These are phyloP conservation scores for Physocladia obscura DNA, from an alignment of 192 early-diverging fungal genomes.

Conservation along the genomic window DNA sequence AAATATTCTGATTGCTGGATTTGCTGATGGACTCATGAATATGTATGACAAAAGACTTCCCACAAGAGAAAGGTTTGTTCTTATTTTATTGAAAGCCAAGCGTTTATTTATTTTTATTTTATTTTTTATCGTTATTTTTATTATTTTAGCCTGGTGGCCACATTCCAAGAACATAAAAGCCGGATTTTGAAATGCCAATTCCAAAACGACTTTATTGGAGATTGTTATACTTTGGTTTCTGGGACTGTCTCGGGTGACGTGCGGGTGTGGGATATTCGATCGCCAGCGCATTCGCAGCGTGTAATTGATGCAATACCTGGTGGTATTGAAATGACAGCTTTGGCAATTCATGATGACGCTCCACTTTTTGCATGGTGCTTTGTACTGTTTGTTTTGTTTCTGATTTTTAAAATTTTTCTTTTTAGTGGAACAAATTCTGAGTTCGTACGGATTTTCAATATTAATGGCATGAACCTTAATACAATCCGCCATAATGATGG, in stretches of 20 bases:
- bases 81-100: background rate
- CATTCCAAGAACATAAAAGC: slow-evolving; percentile 62
- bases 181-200: slow-evolving; percentile 46
- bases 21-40: slow-evolving; percentile 69
- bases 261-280: slow-evolving; percentile 42
- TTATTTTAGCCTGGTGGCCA: slow-evolving; percentile 48
- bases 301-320: background rate
- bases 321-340: slow-evolving; percentile 32
- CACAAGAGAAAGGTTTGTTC: slow-evolving; percentile 51
- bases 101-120: background rate
- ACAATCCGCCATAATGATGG: slow-evolving; percentile 50
- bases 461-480: slow-evolving; percentile 29
- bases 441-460: slow-evolving; percentile 56
- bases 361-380: slow-evolving; percentile 44
- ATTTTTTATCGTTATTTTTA: too few relatives aligned
- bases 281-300: background rate
- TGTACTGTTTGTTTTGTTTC: background rate
- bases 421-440: slow-evolving; percentile 44
- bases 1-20: slow-evolving; percentile 69
- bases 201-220: slow-evolving; percentile 15
- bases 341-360: slow-evolving; percentile 40
- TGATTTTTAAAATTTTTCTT: background rate
- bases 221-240: slow-evolving; percentile 57
- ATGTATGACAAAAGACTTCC: slow-evolving; percentile 68
- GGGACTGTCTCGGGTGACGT: slow-evolving; percentile 50